Conservation (phyloP, 495 filamentous ascomycete species). For the Aspergillus ostianus region DNA sequence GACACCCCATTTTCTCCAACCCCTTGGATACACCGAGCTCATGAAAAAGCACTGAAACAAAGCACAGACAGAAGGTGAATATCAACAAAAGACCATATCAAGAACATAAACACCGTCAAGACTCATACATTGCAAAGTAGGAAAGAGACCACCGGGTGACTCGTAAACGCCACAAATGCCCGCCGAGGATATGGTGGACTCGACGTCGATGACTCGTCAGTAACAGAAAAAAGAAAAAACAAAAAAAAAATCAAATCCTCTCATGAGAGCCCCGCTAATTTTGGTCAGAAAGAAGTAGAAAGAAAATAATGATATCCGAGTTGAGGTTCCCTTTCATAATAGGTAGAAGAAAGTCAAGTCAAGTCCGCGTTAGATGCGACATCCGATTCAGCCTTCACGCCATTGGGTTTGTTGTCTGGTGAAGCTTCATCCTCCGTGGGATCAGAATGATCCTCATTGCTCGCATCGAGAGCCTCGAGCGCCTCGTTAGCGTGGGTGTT, state of each 20-base stretch:
- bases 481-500: conserved; percentile 49
- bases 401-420: conserved; percentile 13
- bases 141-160: conserved; percentile 8
- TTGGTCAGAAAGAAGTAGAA: not conserved
- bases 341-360: conserved; percentile 3
- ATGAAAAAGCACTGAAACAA: conserved; percentile 11
- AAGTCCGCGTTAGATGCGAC: conserved; percentile 13
- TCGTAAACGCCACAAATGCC: conserved; percentile 14
- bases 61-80: conserved; percentile 5
- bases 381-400: conserved; percentile 16
- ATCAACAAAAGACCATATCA: conserved; percentile 8
- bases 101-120: conserved; percentile 19
- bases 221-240: not conserved
- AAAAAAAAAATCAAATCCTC: not conserved
- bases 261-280: conserved; percentile 4
- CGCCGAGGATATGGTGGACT: not conserved
- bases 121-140: conserved; percentile 20
- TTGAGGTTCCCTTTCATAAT: not conserved
- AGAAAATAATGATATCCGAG: not conserved
- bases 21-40: conserved; percentile 13
- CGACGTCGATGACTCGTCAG: not conserved
- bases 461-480: conserved; percentile 43
- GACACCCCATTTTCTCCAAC: not conserved
- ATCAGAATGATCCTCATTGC: conserved; percentile 32
- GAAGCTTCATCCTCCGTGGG: conserved; percentile 16